A percentile compares a stretch with the other conserved stretches of the same genome.
phyloP scores from a whole-genome alignment of 208 protist species.

The Plasmodiophora brassicae region DNA sequence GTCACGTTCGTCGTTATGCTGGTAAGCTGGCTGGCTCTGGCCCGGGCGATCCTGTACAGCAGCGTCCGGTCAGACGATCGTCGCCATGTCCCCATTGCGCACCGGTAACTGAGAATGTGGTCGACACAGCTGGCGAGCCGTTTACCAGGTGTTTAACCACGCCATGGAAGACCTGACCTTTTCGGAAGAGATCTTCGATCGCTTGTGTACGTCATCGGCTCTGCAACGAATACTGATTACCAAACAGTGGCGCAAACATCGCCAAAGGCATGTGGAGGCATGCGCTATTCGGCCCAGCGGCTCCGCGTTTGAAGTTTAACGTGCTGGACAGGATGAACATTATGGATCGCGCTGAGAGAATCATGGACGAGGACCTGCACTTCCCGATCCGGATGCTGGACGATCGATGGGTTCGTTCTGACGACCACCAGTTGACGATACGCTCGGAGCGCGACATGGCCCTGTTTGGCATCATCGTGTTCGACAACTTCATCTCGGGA shows the following conservation, averaged over 20 bases:
- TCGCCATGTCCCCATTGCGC: neutral
- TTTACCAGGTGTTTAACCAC: neutral
- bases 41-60: neutral
- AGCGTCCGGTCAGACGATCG: neutral
- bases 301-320: neutral
- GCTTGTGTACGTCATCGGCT: neutral
- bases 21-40: neutral
- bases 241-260: neutral
- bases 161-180: neutral
- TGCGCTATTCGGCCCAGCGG: too few species aligned
- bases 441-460: neutral
- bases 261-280: neutral
- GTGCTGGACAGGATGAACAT: neutral
- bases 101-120: neutral
- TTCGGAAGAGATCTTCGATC: neutral
- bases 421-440: neutral
- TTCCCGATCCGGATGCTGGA: neutral
- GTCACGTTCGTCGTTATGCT: neutral
- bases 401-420: slow-evolving; percentile 3
- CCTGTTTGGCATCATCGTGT: neutral
- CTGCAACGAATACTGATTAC: neutral
- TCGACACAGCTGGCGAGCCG: neutral
- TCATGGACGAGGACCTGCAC: neutral
- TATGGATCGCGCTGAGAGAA: neutral
- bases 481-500: neutral